Conservation (phyloP, 768 basidiomycete genomes). For the Naganishia vaughanmartiniae region DNA sequence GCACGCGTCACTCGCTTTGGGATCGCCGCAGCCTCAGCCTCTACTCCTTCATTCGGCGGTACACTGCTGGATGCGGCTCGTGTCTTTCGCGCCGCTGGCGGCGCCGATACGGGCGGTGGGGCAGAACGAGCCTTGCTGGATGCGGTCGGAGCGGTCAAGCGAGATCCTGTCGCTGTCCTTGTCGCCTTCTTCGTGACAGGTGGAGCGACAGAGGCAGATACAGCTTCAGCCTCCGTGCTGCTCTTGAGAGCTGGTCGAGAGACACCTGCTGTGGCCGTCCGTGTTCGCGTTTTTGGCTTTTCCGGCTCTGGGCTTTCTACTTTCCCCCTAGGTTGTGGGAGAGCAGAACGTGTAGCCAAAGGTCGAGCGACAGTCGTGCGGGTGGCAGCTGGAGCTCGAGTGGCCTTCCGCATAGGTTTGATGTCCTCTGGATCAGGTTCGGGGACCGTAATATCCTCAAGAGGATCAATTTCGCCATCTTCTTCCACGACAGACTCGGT, state of each 20-base stretch:
- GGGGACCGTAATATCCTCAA: constrained; percentile 12
- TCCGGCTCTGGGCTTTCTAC: constrained; percentile 4
- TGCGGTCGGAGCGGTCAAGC: constrained; percentile 18
- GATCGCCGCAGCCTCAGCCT: neutral
- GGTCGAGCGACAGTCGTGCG: neutral
- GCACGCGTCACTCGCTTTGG: constrained; percentile 32
- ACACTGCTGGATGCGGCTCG: constrained; percentile 19
- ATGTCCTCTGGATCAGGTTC: constrained; percentile 23
- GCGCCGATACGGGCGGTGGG: neutral
- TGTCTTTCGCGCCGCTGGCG: constrained; percentile 10
- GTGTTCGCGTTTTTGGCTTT: constrained; percentile 15
- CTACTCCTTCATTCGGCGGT: neutral
- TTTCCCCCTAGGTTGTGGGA: constrained; percentile 15
- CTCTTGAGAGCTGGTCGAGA: neutral
- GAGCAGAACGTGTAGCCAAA: constrained; percentile 10
- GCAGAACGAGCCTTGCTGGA: constrained; percentile 22
- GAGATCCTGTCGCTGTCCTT: constrained; percentile 5
- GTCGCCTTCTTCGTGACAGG: neutral
- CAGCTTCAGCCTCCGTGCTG: constrained; percentile 1
- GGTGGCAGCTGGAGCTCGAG: constrained; percentile 2
- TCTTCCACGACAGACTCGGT: neutral
- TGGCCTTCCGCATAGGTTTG: neutral
- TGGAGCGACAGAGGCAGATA: neutral
- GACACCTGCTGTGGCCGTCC: constrained; percentile 2
- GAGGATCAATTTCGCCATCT: constrained; percentile 16